Evolutionary conservation across 225 moss, liverwort and hornwort species (phyloP).

Genomic region (Bryum argenteum): DNA sequence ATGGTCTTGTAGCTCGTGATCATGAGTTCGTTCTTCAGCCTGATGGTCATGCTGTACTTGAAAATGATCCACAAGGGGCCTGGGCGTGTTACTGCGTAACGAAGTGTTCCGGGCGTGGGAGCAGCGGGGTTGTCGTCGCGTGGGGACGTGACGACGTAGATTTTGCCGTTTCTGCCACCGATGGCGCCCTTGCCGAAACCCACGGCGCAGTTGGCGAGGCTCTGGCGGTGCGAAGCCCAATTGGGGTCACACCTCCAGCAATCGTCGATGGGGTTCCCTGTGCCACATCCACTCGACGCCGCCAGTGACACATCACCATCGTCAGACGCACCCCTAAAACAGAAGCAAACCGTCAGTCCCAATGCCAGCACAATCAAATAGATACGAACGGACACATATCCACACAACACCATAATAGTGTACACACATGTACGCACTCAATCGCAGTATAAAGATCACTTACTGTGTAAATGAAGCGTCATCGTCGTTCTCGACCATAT

Average conservation of each 20-base stretch:
- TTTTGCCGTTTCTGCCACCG: neutral
- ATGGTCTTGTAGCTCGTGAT: neutral
- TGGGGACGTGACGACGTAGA: neutral
- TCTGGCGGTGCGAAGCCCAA: neutral
- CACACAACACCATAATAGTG: too few relatives aligned
- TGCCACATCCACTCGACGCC: neutral
- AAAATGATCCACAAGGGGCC: neutral
- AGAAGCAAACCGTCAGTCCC: too few relatives aligned
- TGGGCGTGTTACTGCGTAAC: neutral
- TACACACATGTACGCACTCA: too few relatives aligned
- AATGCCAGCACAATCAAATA: too few relatives aligned
- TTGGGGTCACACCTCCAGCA: neutral
- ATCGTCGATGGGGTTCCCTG: neutral
- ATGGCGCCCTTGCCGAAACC: neutral
- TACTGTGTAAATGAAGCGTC: neutral
- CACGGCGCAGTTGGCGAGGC: neutral
- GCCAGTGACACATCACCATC: neutral
- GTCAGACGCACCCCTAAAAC: neutral
- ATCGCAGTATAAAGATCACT: neutral
- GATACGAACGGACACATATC: too few relatives aligned
- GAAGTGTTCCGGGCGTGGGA: neutral
- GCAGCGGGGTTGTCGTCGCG: neutral
- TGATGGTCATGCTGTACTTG: neutral
- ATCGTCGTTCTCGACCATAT: conserved; percentile 8
- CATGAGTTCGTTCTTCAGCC: neutral